Base-by-base conservation (phyloP, 176 grass and related monocot genomes). In the Urochloa ruziziensis region DNA sequence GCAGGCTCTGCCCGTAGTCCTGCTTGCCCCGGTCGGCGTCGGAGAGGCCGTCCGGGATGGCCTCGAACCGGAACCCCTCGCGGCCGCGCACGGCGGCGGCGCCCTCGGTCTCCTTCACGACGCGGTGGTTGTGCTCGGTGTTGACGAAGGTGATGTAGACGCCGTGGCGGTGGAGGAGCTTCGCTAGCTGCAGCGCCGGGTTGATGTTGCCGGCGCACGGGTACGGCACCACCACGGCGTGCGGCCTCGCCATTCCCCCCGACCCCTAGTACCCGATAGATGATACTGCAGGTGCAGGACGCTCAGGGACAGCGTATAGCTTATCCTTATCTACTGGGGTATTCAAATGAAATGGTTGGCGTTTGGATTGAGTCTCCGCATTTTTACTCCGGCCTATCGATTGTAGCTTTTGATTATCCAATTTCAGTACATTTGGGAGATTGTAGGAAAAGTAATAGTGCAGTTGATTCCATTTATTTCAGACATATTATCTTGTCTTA, bases 221-320 rank as follows among this genome's bases (percentile, higher is more conserved):
- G 82, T 80, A 81, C n/a, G 87, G 81, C 36, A 89, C 3, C 35
- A 89, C 24, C 69, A 89, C 60, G 21, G 60, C 87, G 68, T 89
- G 87, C 19, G 87, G 67, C 81, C 13, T 49, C 43, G 18, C 35
- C 64, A 39, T 42, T 7, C 2, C 33, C n/a, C n/a, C n/a, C n/a
- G n/a, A n/a, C n/a, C n/a, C n/a, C 10, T 23, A 40, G 39, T 8
- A 7, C 10, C 39, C n/a, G 56, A 25, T 3, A 23, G 56, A 23
- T 3, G 56, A 58, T 25, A 8, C 56, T 3, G n/a, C 19, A 23
- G 4, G 36, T 6, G 2, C 36, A 3, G 2, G 2, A 11, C 10
- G n/a, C n/a, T 25, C 23, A 9, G 10, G 2, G 9, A 25, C 3
- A 58, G 54, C n/a, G n/a, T 37, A 1, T 7, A 21, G 17, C 30